A percentile compares a stretch with the other conserved stretches of the same genome.
phyloP scores from a whole-genome alignment of 352 stramenopile genomes.

The Thraustochytrium sp. region DNA sequence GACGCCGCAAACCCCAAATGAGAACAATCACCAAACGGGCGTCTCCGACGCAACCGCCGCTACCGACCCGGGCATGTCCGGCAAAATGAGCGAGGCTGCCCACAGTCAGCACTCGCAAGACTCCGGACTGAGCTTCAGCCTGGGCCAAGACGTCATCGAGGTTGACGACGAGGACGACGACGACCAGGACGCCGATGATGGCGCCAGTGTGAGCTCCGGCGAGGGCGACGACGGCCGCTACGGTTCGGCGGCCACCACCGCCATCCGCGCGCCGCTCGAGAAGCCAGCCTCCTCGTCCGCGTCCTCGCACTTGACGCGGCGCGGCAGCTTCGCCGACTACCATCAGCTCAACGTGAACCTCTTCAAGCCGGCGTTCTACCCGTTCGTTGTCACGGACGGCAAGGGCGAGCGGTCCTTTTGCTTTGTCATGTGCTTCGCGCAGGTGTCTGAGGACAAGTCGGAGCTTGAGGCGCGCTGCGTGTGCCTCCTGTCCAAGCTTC shows the following conservation, averaged over 20 bases:
- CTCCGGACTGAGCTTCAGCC: too few relatives aligned
- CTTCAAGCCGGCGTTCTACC: conserved; percentile 26
- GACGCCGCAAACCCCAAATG: background rate
- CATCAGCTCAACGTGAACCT: conserved; percentile 16
- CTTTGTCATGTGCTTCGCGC: conserved; percentile 11
- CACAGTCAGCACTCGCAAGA: too few relatives aligned
- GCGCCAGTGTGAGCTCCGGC: too few relatives aligned
- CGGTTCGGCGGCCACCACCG: background rate
- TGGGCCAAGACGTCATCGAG: background rate
- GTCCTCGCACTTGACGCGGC: too few relatives aligned
- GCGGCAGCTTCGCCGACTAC: background rate
- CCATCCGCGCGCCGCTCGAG: background rate
- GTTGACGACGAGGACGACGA: background rate
- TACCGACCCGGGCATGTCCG: background rate
- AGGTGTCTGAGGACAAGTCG: background rate
- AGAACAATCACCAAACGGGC: too few relatives aligned
- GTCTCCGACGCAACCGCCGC: background rate
- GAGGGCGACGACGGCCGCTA: background rate
- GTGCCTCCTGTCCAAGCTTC: background rate
- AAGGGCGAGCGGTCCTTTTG: conserved; percentile 17
- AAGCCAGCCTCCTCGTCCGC: too few relatives aligned
- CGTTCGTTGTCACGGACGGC: conserved; percentile 28
- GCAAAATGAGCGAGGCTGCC: background rate
- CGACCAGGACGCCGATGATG: background rate
- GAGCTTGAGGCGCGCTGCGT: conserved; percentile 1